Evolutionary conservation across 2,329 filamentous ascomycete species (phyloP).

Genomic region (Tolypocladium capitatum): DNA sequence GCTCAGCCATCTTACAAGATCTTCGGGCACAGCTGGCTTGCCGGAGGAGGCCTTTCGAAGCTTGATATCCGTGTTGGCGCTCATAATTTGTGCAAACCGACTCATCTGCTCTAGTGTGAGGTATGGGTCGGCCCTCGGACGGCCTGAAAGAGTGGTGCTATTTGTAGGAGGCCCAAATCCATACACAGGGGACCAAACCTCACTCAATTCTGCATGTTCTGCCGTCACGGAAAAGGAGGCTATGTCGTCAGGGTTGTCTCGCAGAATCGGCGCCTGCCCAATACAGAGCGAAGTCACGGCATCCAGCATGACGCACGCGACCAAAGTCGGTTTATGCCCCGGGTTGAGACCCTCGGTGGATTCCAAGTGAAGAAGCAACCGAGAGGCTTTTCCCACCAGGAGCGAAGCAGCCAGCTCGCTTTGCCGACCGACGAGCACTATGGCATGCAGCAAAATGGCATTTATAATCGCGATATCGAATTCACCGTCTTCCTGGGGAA

Average conservation of each 20-base stretch:
- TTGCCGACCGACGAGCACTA: slow-evolving; percentile 45
- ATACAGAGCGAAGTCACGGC: not conserved
- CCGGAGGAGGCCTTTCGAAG: not conserved
- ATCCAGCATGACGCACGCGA: slow-evolving; percentile 51
- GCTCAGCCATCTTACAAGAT: slow-evolving; percentile 19
- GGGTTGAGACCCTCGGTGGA: slow-evolving; percentile 2
- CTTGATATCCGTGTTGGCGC: not conserved
- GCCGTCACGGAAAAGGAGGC: not conserved
- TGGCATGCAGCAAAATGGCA: no score
- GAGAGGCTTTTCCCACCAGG: slow-evolving; percentile 49
- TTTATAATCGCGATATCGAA: slow-evolving; percentile 27
- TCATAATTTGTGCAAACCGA: not conserved
- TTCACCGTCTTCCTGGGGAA: slow-evolving; percentile 33
- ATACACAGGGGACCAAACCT: not conserved
- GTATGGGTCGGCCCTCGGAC: not conserved
- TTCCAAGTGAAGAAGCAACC: slow-evolving; percentile 20
- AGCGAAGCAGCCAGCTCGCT: slow-evolving; percentile 49
- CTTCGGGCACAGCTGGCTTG: slow-evolving; percentile 10
- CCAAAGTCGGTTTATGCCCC: slow-evolving; percentile 14
- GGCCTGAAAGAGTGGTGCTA: not conserved
- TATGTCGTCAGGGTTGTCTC: no score
- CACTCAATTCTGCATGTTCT: not conserved
- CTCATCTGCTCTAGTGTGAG: slow-evolving; percentile 1
- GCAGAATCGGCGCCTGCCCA: not conserved
- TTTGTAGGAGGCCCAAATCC: not conserved